A percentile compares a stretch with the other conserved stretches of the same genome.
Evolutionary conservation across 768 basidiomycete genomes (phyloP).

Genomic region (Hericium erinaceus): DNA sequence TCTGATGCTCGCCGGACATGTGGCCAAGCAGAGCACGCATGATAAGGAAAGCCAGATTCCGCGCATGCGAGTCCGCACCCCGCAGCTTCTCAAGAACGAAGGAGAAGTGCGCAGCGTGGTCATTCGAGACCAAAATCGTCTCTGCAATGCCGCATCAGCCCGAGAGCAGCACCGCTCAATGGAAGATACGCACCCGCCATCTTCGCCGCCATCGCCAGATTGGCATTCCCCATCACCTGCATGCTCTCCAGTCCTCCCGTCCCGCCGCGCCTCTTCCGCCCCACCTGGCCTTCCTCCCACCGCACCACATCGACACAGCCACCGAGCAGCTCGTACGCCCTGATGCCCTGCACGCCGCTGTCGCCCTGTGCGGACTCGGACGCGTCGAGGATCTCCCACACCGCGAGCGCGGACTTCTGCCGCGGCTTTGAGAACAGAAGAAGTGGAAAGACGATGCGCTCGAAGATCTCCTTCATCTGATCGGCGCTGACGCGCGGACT

Average conservation of each 20-base stretch:
- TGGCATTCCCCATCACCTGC: conserved; percentile 42
- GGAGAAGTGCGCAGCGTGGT: conserved; percentile 33
- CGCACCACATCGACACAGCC: conserved; percentile 44
- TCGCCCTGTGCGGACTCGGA: conserved; percentile 8
- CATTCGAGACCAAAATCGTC: conserved; percentile 50
- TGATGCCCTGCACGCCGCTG: conserved; percentile 9
- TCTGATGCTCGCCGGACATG: conserved; percentile 47
- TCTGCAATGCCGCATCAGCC: conserved; percentile 28
- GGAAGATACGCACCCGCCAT: conserved; percentile 49
- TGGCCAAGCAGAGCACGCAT: conserved; percentile 50
- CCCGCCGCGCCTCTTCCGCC: conserved; percentile 23
- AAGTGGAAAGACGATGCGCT: conserved; percentile 59
- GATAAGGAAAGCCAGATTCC: conserved; percentile 52
- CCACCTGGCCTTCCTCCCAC: conserved; percentile 22
- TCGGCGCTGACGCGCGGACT: conserved; percentile 19
- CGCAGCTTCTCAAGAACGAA: conserved; percentile 44
- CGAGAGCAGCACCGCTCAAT: background rate
- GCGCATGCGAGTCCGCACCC: conserved; percentile 39
- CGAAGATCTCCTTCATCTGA: conserved; percentile 25
- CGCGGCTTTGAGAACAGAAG: conserved; percentile 67
- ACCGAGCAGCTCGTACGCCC: conserved; percentile 36
- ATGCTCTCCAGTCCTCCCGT: conserved; percentile 18
- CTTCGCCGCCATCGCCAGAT: conserved; percentile 44
- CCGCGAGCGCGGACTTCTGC: conserved; percentile 52
- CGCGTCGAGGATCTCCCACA: conserved; percentile 62